Evolutionary conservation across 305 asterid genomes (phyloP), one percentile per base, ranked within the genome.

Genomic region (Fraxinus greggii): DNA sequence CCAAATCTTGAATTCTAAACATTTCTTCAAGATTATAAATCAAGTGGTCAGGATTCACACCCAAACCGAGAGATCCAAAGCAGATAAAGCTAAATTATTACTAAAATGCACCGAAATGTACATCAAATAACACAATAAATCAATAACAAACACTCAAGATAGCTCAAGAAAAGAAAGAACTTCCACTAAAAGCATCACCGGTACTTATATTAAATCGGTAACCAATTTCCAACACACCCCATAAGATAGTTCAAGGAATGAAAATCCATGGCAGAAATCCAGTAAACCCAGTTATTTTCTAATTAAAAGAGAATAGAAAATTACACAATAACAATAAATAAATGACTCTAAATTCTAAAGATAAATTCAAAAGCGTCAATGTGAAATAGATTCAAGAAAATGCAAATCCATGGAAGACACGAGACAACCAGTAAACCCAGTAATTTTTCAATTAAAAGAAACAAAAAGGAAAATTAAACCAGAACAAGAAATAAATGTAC

Each of bases 291-390:
- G 13, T 38, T 54, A 54, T 28, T 75, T 86, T 48, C 40, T 61
- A 5, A 32, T 72, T 8, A 19, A 13, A 81, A 85, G 12, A 42
- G 33, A 61, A 76, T 28, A 63, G 3, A 59, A 28, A 85, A 82
- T 36, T 65, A 9, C 29, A 45, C 67, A 35, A 23, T 51, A 69
- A 36, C 4, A 67, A 23, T 5, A 74, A 36, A 81, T 72, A 15
- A 83, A 79, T 61, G 80, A 85, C 90, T 84, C 81, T 54, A 54
- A 54, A 90, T 87, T 83, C 83, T 77, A 83, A 83, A 86, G 29
- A 7, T 56, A 56, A 23, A 61, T 23, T 61, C 70, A 23, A 61
- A 2, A 61, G 24, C 29, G 29, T 6, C 65, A 54, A 59, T 7
- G 69, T 59, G 13, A 56, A 56, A 56, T 56, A 56, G 65, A 19